These are phyloP conservation scores for Macrotyloma uniflorum DNA, from an alignment of 306 rosid species.

Conservation along the genomic window DNA sequence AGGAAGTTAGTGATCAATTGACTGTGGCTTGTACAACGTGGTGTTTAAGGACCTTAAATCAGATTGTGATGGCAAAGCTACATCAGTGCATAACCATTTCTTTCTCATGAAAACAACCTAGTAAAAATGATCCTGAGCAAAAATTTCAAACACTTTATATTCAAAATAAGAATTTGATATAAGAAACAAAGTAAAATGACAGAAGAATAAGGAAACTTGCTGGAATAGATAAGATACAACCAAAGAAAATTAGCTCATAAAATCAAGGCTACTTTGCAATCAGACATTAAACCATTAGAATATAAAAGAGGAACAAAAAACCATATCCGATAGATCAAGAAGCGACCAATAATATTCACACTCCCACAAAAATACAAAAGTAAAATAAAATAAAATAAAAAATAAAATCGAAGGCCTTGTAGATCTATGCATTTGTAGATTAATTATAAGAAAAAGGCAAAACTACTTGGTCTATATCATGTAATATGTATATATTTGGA, in stretches of 20 bases:
- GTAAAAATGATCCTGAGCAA: conserved; percentile 7
- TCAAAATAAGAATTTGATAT: neutral
- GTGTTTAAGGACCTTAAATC: conserved; percentile 10
- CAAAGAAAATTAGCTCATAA: conserved; percentile 12
- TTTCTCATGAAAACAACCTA: conserved; percentile 1
- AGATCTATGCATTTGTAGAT: conserved; percentile 22
- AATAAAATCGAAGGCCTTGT: neutral
- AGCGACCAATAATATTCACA: conserved; percentile 12
- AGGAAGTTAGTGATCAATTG: neutral
- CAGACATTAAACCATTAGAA: conserved; percentile 13
- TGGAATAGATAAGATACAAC: conserved; percentile 4
- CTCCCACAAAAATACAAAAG: neutral
- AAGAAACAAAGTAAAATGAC: neutral
- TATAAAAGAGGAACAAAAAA: conserved; percentile 10
- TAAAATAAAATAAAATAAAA: neutral
- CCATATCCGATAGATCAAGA: neutral
- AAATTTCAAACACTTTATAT: neutral
- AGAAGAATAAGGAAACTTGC: conserved; percentile 24
- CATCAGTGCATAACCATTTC: neutral
- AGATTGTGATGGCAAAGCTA: conserved; percentile 4
- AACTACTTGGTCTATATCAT: conserved; percentile 14
- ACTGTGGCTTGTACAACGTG: neutral
- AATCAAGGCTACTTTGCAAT: neutral
- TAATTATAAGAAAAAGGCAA: neutral
- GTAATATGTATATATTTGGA: conserved; percentile 13